These are phyloP conservation scores for Leccinum sublutescens DNA, from an alignment of 768 basidiomycete genomes.

Conservation along the genomic window DNA sequence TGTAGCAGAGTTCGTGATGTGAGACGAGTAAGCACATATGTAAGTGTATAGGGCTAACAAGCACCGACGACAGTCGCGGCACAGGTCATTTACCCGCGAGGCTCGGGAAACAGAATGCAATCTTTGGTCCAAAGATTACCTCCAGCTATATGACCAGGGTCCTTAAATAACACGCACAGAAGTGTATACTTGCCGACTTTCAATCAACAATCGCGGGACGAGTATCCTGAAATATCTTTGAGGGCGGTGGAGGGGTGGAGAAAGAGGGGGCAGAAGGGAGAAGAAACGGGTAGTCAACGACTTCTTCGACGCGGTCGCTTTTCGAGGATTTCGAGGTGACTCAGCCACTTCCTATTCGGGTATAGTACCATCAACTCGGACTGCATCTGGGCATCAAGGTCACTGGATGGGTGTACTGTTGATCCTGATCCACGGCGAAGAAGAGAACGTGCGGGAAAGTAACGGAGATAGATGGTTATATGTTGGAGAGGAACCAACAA, in stretches of 20 bases:
- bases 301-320: slow-evolving; percentile 33
- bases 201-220: slow-evolving; percentile 9
- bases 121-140: slow-evolving; percentile 1
- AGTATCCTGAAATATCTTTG: slow-evolving; percentile 29
- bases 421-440: slow-evolving; percentile 33
- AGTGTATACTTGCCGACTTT: not conserved
- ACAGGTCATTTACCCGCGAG: slow-evolving; percentile 14
- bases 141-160: slow-evolving; percentile 24
- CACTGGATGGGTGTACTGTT: slow-evolving; percentile 17
- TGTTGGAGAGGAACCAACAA: not conserved
- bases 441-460: slow-evolving; percentile 27
- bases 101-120: slow-evolving; percentile 2
- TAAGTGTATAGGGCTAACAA: not conserved
- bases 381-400: not conserved
- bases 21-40: not conserved
- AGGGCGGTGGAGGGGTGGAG: not conserved
- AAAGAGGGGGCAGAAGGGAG: slow-evolving; percentile 2
- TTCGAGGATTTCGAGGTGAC: slow-evolving; percentile 25
- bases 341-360: slow-evolving; percentile 13
- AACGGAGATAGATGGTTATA: slow-evolving; percentile 15
- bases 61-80: not conserved
- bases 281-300: slow-evolving; percentile 1
- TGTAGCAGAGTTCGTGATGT: not conserved
- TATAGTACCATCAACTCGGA: slow-evolving; percentile 7
- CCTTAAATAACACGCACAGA: slow-evolving; percentile 7